Evolutionary conservation across 306 rosid genomes (phyloP).

Genomic region (Myrica gale): DNA sequence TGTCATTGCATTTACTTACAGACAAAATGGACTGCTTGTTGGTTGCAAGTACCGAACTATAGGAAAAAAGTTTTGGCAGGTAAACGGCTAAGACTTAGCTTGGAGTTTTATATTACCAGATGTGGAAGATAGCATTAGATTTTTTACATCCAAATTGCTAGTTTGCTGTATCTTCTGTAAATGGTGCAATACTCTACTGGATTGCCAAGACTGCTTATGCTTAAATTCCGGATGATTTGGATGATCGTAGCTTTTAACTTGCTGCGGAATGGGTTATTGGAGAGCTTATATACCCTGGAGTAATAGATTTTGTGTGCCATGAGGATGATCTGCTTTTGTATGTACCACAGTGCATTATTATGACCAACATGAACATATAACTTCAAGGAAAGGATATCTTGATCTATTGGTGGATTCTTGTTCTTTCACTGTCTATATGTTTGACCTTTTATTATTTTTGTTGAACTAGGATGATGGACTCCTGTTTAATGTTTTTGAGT

Average conservation of each 20-base stretch:
- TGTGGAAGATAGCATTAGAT: background rate
- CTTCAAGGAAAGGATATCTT: background rate
- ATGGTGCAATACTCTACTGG: background rate
- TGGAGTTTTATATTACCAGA: slow-evolving; percentile 15
- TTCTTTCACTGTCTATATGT: background rate
- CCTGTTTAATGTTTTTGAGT: background rate
- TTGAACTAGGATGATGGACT: slow-evolving; percentile 2
- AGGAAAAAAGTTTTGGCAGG: slow-evolving; percentile 87
- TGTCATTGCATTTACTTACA: slow-evolving; percentile 78
- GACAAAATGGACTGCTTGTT: slow-evolving; percentile 60
- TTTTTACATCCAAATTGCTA: background rate
- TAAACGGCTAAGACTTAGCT: slow-evolving; percentile 28
- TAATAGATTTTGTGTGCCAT: background rate
- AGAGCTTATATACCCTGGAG: background rate
- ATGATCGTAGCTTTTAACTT: background rate
- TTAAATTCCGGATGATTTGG: slow-evolving; percentile 3
- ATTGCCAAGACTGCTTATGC: background rate
- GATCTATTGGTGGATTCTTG: background rate
- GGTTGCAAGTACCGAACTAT: slow-evolving; percentile 83
- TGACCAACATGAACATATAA: background rate
- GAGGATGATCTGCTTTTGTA: background rate
- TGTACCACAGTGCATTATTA: background rate
- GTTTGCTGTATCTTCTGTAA: background rate
- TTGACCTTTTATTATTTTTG: background rate
- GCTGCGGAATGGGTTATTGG: background rate